Evolutionary conservation across 805 yeast species (phyloP), one percentile per base, ranked within the genome.

Genomic region (Monosporozyma servazzii): DNA sequence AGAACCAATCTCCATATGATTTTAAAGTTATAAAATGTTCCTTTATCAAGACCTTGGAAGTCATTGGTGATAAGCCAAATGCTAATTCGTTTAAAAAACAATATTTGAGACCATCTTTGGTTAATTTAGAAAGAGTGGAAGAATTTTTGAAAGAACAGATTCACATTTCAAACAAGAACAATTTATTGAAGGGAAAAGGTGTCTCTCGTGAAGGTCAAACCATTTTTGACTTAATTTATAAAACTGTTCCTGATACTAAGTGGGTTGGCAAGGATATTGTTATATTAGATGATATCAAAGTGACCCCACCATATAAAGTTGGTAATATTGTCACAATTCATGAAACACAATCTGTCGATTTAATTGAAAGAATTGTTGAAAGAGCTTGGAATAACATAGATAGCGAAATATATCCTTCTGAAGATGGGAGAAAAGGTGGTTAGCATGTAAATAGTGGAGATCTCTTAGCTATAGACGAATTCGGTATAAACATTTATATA

Each of bases 21-120:
- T 81, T 77, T 64, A 74, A 77, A 53, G 68, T 84, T 47, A 69
- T 84, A 49, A 81, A 81, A 60, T 72, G 80, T 8, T 64, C 79
- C 2, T 83, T 79, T 61, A 75, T 85, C 54, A 82, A 80, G 59
- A 70, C 72, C 5, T 70, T 84, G 17, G 71, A 72, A 23, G 76
- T 75, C 10, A 58, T 71, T 18, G 78, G 74, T 45, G 76, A 67
- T 56, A 73, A 66, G 51, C 60, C 63, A 7, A 36, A 54, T 15
- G 52, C 58, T 10, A 59, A 62, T 42, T 49, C 56, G n/a, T 68
- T 68, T 49, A 64, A 62, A 46, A 64, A 56, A 47, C 69, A 68
- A 29, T 64, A 56, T 25, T 63, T 73, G 18, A 57, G 60, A 41
- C 70, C 73, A 30, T 65, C 65, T 10, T 63, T 66, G 20, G 69